phyloP scores from a whole-genome alignment of 23 red algal genomes.

The Gracilariopsis chorda region DNA sequence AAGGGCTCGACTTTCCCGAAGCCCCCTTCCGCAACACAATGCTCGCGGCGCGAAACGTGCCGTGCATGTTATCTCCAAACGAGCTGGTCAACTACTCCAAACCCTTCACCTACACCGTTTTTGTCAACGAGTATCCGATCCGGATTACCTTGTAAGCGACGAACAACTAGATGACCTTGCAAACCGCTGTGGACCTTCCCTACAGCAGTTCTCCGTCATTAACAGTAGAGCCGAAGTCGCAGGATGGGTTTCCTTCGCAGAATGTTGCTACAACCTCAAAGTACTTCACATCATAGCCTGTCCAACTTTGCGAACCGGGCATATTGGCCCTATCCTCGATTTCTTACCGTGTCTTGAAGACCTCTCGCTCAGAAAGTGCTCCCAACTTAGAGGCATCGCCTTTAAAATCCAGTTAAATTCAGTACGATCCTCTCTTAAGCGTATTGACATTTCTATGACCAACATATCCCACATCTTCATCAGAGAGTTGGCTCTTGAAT shows the following conservation, averaged over 20 bases:
- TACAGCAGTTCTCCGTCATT: neutral
- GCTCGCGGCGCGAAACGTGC: neutral
- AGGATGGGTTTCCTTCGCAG: neutral
- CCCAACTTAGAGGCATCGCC: neutral
- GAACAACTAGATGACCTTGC: neutral
- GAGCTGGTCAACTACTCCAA: neutral
- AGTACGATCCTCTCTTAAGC: neutral
- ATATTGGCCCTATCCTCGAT: neutral
- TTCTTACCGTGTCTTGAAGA: neutral
- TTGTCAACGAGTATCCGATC: neutral
- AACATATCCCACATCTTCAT: neutral
- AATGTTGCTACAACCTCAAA: neutral
- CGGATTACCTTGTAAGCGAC: neutral
- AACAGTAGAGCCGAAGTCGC: neutral
- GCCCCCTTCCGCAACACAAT: too few species aligned
- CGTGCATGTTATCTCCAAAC: neutral
- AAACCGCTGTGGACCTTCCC: neutral
- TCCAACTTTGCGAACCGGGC: neutral
- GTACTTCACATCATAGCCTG: neutral
- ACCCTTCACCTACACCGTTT: neutral
- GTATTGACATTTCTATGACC: neutral
- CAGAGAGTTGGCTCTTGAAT: neutral
- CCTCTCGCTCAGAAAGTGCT: neutral
- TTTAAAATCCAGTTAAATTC: neutral
- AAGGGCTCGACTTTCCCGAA: too few species aligned